Base-by-base conservation (phyloP, 2,329 filamentous ascomycete species). In the Macrophomina phaseolina region DNA sequence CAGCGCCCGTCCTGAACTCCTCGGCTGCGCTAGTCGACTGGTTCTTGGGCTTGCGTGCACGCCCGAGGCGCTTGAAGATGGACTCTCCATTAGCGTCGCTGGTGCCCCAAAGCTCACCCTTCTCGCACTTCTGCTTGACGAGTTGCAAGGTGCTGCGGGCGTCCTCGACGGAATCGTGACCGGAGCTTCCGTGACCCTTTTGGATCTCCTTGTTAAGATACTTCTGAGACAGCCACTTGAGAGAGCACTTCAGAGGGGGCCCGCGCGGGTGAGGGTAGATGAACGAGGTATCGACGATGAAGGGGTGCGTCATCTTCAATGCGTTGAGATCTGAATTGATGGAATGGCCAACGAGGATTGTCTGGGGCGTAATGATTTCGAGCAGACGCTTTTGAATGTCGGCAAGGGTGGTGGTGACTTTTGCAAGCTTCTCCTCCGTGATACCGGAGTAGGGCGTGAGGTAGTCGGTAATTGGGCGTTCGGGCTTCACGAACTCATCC, bases 91-190 rank as follows among this genome's bases (percentile, higher is more conserved):
- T 89, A 1, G 89, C 85, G 51, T 97, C 93, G 60, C 88, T 88
- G 0, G 90, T 90, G 42, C 93, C 95, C 92, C 94, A 99, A 30
- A 84, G 80, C 70, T 91, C 91, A 48, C 95, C 95, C 79, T 92
- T 95, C 77, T 98, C 94, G 77, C 94, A 97, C 78, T 99, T 99
- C 75, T 94, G 90, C 79, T 95, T 97, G 56, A 98, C 89, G 1
- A 99, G 89, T 73, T 98, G 94, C 14, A 99, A 88, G 70, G 93
- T 96, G 2, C 95, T 93, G 70, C 86, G 89, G 14, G 95, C 93
- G 77, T 99, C 95, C 78, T 99, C 95, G 69, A 97, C 86, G 67
- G 92, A 95, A 83, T 98, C 90, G 76, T 99, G 95, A 16, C 95
- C 95, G 16, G 84, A 83, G 16, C 83, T 83, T 61, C 90, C 91